Evolutionary conservation across 768 basidiomycete genomes (phyloP), one percentile per base, ranked within the genome.

Genomic region (Lentinula edodes): DNA sequence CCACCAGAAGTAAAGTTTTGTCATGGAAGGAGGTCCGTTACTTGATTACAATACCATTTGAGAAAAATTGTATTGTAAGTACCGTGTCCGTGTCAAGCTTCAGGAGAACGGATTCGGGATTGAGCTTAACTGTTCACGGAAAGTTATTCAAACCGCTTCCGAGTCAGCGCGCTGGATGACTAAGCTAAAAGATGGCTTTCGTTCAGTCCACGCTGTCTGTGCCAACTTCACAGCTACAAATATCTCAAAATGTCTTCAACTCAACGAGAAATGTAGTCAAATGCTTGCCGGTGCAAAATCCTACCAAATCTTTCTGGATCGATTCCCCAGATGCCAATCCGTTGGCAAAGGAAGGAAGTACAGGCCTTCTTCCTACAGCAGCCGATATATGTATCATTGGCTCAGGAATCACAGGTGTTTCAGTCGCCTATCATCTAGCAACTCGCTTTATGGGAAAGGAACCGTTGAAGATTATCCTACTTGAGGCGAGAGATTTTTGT

Each of bases 401-500:
- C 6, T 84, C 87, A 35, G 91, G 91, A 0, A 87, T 93, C 41
- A 90, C 91, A 0, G 91, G 91, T 16, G 80, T 90, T 6, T 83
- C 85, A 18, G 80, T 84, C 4, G 89, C 90, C 6, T 92, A 90
- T 70, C 89, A 93, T 68, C 75, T 94, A 38, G 75, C 84, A 48
- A 61, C 38, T 59, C 67, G 10, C 46, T 28, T 5, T 62, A 50
- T 12, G 20, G 36, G 61, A 20, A 57, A 55, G 23, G 51, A 65
- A 43, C 67, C 76, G 16, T 63, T 83, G 48, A 84, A 75, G 35
- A 78, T 87, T 0, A 84, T 87, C 16, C 75, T 95, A 12, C 71
- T 97, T 8, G 94, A 96, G 68, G 95, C 93, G 4, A 77, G 95
- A 66, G 88, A 92, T 68, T 89, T 95, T 71, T 90, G 93, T 93